Conservation (phyloP, 257 asterid species). For the Lithospermum erythrorhizon region DNA sequence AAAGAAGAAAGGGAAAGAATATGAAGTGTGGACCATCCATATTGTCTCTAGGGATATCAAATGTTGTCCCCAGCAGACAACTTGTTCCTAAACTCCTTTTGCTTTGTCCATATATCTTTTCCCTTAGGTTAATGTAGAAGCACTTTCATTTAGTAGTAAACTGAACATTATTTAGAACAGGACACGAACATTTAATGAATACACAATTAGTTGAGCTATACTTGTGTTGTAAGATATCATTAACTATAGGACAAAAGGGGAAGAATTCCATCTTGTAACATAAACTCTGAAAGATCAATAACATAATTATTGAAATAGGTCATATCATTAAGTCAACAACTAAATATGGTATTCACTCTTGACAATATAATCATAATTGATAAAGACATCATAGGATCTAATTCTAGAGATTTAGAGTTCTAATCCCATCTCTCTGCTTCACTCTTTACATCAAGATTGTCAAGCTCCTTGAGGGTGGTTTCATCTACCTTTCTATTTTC, state of each 20-base stretch:
- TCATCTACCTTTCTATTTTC: slow-evolving; percentile 15
- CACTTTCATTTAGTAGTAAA: too few relatives aligned
- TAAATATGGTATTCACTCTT: slow-evolving; percentile 7
- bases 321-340: slow-evolving; percentile 7
- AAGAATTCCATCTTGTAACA: too few relatives aligned
- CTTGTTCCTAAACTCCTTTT: neutral
- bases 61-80: neutral
- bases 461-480: slow-evolving; percentile 6
- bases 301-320: neutral
- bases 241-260: too few relatives aligned
- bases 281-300: too few relatives aligned
- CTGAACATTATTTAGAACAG: too few relatives aligned
- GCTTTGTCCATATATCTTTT: too few relatives aligned
- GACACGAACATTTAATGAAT: too few relatives aligned
- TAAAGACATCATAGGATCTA: slow-evolving; percentile 2
- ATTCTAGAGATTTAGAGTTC: slow-evolving; percentile 28
- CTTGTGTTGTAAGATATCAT: too few relatives aligned
- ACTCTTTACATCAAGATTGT: slow-evolving; percentile 27
- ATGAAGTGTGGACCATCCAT: neutral
- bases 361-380: neutral
- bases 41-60: neutral
- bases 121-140: too few relatives aligned
- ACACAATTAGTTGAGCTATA: too few relatives aligned
- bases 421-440: slow-evolving; percentile 19
- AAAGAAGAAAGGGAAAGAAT: neutral